Conservation (phyloP, 345 rosid species). For the Dipteronia dyeriana region DNA sequence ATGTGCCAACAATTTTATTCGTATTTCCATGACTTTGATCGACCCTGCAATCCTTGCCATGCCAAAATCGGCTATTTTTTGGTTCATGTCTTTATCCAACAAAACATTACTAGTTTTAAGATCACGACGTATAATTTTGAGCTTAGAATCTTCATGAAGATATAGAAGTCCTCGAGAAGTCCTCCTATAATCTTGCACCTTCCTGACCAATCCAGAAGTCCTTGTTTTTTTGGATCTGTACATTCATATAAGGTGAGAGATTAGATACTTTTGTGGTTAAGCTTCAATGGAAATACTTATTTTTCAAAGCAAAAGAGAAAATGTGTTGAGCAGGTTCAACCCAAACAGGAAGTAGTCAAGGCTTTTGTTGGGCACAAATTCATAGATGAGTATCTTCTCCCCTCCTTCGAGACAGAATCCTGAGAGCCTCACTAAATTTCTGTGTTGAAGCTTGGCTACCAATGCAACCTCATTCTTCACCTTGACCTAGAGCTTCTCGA, state of each 20-base stretch:
- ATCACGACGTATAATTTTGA: conserved; percentile 22
- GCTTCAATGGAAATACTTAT: not conserved
- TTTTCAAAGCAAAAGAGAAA: not conserved
- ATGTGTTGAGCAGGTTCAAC: not conserved
- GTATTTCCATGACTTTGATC: conserved; percentile 19
- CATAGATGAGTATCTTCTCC: conserved; percentile 46
- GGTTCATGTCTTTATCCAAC: conserved; percentile 13
- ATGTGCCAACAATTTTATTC: conserved; percentile 14
- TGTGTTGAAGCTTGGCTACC: conserved; percentile 48
- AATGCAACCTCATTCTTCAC: conserved; percentile 36
- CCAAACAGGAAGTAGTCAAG: conserved; percentile 42
- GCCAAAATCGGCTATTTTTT: conserved; percentile 26
- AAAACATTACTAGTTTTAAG: conserved; percentile 20
- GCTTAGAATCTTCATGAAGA: conserved; percentile 24
- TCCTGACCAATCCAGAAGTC: conserved; percentile 9
- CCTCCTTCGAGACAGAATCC: conserved; percentile 40
- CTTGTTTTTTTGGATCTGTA: not conserved
- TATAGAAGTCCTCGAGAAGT: conserved; percentile 19
- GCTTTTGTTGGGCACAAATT: conserved; percentile 43
- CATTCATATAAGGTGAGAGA: not conserved
- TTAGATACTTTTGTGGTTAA: too few relatives aligned
- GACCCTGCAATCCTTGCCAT: conserved; percentile 19
- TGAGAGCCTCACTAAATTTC: conserved; percentile 41
- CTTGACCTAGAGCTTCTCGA: conserved; percentile 42
- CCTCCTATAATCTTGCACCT: conserved; percentile 17